Conservation (phyloP, 768 basidiomycete species). For the Suillus fuscotomentosus region DNA sequence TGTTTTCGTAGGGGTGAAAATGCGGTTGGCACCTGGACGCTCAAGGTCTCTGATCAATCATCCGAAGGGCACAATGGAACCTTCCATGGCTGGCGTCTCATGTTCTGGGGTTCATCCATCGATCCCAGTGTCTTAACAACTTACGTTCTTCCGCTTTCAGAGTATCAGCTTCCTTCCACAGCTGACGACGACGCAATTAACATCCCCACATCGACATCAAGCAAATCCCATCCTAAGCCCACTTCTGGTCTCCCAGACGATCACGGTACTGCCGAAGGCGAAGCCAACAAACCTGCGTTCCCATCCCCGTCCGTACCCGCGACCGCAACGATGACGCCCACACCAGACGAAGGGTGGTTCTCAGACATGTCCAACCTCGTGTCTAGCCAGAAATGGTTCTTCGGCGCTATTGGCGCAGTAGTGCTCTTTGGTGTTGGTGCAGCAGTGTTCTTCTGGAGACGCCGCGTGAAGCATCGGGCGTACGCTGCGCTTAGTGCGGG, state of each 20-base stretch:
- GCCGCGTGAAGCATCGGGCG: slow-evolving; percentile 44
- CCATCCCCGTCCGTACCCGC: slow-evolving; percentile 31
- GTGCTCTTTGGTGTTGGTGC: slow-evolving; percentile 67
- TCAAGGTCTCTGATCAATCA: slow-evolving; percentile 79
- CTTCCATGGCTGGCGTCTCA: slow-evolving; percentile 91
- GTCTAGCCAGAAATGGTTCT: slow-evolving; percentile 85
- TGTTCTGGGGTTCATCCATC: slow-evolving; percentile 86
- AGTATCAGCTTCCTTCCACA: slow-evolving; percentile 49
- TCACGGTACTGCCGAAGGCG: slow-evolving; percentile 77
- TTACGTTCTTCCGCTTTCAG: slow-evolving; percentile 58
- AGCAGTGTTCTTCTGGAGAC: slow-evolving; percentile 79
- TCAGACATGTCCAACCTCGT: slow-evolving; percentile 72
- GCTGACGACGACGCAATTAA: slow-evolving; percentile 39
- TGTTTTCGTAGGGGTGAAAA: slow-evolving; percentile 75
- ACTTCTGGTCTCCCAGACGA: slow-evolving; percentile 87
- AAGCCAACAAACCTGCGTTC: slow-evolving; percentile 77
- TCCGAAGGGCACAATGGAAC: slow-evolving; percentile 55
- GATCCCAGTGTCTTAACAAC: slow-evolving; percentile 65
- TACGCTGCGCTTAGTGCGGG: slow-evolving; percentile 62
- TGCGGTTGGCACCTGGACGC: slow-evolving; percentile 87
- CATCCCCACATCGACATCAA: slow-evolving; percentile 40
- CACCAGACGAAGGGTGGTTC: slow-evolving; percentile 85
- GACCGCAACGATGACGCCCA: slow-evolving; percentile 45
- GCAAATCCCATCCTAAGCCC: slow-evolving; percentile 76
- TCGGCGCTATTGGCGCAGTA: slow-evolving; percentile 79